Conservation (phyloP, 2,329 filamentous ascomycete genomes). For the Colletotrichum costaricense region DNA sequence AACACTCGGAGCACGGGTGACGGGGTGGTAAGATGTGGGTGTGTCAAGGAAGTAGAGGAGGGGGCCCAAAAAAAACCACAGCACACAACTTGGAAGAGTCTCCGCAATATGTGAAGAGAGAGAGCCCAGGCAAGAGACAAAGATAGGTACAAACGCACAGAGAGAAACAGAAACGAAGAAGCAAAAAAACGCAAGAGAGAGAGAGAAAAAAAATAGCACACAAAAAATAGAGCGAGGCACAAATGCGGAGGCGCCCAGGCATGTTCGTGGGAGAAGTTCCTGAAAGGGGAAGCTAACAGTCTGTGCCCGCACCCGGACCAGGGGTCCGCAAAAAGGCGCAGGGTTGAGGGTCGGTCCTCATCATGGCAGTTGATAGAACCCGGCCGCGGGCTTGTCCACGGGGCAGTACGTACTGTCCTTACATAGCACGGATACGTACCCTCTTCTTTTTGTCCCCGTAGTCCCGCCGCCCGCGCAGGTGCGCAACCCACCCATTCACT, state of each 20-base stretch:
- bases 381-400: slow-evolving; percentile 15
- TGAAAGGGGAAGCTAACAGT: slow-evolving; percentile 36
- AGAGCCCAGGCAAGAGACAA: background rate
- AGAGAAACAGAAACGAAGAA: background rate
- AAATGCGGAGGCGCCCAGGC: slow-evolving; percentile 35
- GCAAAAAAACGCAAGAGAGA: background rate
- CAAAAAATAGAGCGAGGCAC: slow-evolving; percentile 20
- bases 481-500: slow-evolving; percentile 15
- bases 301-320: slow-evolving; percentile 34
- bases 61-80: background rate
- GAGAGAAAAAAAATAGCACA: slow-evolving; percentile 4
- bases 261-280: slow-evolving; percentile 33
- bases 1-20: background rate
- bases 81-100: background rate
- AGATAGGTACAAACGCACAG: background rate
- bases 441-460: background rate
- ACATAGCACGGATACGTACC: no score
- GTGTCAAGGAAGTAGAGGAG: background rate
- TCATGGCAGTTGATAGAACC: slow-evolving; percentile 36
- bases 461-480: slow-evolving; percentile 19
- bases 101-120: background rate
- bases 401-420: slow-evolving; percentile 3
- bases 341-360: slow-evolving; percentile 29
- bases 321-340: slow-evolving; percentile 31
- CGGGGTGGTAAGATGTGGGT: background rate